Base-by-base conservation (phyloP, 352 stramenopile species). In the Phytophthora hybrid region DNA sequence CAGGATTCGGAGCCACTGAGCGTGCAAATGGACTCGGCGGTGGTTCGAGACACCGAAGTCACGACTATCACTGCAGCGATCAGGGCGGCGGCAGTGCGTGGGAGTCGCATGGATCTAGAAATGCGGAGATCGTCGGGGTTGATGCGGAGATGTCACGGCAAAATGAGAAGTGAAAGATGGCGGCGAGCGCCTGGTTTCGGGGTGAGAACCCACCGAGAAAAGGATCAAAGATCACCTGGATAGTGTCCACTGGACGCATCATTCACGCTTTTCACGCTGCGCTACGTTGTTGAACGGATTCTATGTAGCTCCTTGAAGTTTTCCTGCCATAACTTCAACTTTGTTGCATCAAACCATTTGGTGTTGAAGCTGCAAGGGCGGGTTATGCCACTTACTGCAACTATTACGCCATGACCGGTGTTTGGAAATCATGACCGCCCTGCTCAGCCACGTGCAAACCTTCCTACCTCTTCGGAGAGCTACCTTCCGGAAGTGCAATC, bases 1-100 rank as follows among this genome's bases (percentile, higher is more conserved):
- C 73, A 80, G 23, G 41, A 58, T 52, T 76, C 63, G 2, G 73
- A 68, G 46, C 64, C 68, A 29, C 62, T 71, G 58, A 74, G 54
- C 1, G 57, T 69, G 63, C 63, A 79, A n/a, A 49, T 64, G 19
- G 69, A 67, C 26, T 76, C 63, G 47, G 51, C 63, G 5, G 34
- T 69, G 8, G 52, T 19, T 31, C 7, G 21, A 51, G 54, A 37
- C 19, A 44, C 23, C 18, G 53, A 51, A 44, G 37, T 31, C 23
- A 64, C 10, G 57, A 54, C 55, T 19, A 55, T 14, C 5, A 32
- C 41, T 54, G 47, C 64, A 49, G 32, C 55, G 32, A 71, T 34
- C 23, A 71, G 11, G 32, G 21, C 5, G 6, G 55, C 9, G 19
- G 21, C 47, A 23, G 58, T 16, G 21, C 10, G 54, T 31, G 19